These are phyloP conservation scores for Karstenula rhodostoma DNA, from an alignment of 2,329 filamentous ascomycete species.

Conservation along the genomic window DNA sequence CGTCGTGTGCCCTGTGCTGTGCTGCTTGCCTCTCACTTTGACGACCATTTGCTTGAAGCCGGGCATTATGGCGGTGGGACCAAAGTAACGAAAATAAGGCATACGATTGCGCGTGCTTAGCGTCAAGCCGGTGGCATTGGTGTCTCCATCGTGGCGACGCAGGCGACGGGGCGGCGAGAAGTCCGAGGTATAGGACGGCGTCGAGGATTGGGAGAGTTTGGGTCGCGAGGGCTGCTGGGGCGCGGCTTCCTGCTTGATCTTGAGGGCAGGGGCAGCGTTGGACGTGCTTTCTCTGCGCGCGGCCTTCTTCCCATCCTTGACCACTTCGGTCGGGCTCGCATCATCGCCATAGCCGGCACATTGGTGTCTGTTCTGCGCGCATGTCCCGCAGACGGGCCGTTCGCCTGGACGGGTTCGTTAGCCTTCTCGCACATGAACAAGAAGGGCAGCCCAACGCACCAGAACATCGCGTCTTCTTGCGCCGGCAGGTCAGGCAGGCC, in stretches of 20 bases:
- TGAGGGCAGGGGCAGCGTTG: conserved; percentile 19
- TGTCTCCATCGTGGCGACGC: conserved; percentile 32
- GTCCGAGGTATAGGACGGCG: conserved; percentile 33
- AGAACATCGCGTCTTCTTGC: conserved; percentile 60
- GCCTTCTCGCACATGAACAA: neutral
- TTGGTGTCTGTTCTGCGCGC: conserved; percentile 57
- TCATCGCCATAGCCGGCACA: conserved; percentile 58
- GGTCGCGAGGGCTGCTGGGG: conserved; percentile 40
- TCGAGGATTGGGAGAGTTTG: conserved; percentile 30
- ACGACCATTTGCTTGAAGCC: conserved; percentile 94
- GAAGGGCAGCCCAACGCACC: conserved; percentile 43
- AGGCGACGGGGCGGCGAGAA: conserved; percentile 25
- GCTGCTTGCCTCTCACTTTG: conserved; percentile 72
- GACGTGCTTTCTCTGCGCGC: conserved; percentile 30
- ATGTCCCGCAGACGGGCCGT: conserved; percentile 56
- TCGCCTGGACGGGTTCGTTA: conserved; percentile 34
- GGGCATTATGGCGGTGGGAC: conserved; percentile 87
- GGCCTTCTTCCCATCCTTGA: conserved; percentile 32
- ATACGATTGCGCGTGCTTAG: conserved; percentile 70
- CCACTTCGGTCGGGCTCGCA: conserved; percentile 25
- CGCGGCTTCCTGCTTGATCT: conserved; percentile 30
- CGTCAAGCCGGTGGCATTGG: conserved; percentile 37
- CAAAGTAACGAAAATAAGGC: conserved; percentile 90
- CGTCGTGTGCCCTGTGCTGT: conserved; percentile 66
- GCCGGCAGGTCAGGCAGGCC: conserved; percentile 57